Evolutionary conservation across 768 basidiomycete species (phyloP).

Genomic region (Leccinellum luteum): DNA sequence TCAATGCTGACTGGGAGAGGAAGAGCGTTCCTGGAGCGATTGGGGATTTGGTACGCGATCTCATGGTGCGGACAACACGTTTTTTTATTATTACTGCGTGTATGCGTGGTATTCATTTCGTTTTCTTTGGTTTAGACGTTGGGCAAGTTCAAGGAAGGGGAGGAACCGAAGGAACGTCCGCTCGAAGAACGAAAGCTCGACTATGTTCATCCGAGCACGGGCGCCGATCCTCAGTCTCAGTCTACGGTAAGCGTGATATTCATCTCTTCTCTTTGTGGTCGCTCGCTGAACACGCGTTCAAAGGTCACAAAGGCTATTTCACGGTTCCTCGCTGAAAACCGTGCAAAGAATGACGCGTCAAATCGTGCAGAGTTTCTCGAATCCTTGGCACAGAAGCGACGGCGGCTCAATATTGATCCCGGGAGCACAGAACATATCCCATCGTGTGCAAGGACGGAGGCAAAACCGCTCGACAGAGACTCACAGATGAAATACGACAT

Average conservation of each 20-base stretch:
- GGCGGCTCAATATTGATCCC: conserved; percentile 37
- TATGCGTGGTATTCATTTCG: not conserved
- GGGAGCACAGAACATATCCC: conserved; percentile 33
- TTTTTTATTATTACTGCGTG: not conserved
- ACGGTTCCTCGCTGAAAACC: conserved; percentile 63
- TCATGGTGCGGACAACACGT: conserved; percentile 42
- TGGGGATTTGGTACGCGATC: conserved; percentile 44
- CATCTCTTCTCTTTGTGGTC: not conserved
- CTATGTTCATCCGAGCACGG: conserved; percentile 52
- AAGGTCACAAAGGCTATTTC: conserved; percentile 75
- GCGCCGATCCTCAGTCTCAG: conserved; percentile 48
- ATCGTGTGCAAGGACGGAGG: conserved; percentile 75
- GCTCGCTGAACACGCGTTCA: conserved; percentile 6
- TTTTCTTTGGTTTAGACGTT: conserved; percentile 19
- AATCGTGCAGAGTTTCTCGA: conserved; percentile 75
- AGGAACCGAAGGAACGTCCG: conserved; percentile 29
- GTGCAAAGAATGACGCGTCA: conserved; percentile 71
- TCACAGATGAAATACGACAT: conserved; percentile 86
- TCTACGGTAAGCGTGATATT: conserved; percentile 49
- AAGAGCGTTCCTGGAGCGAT: conserved; percentile 56
- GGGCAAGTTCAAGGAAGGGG: conserved; percentile 30
- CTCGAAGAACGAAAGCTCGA: conserved; percentile 71
- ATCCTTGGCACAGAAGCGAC: conserved; percentile 54
- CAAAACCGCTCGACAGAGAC: conserved; percentile 67
- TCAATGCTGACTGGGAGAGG: conserved; percentile 65